phyloP scores from a whole-genome alignment of 1,284 basidiomycete genomes.

The Papiliotrema flavescens region DNA sequence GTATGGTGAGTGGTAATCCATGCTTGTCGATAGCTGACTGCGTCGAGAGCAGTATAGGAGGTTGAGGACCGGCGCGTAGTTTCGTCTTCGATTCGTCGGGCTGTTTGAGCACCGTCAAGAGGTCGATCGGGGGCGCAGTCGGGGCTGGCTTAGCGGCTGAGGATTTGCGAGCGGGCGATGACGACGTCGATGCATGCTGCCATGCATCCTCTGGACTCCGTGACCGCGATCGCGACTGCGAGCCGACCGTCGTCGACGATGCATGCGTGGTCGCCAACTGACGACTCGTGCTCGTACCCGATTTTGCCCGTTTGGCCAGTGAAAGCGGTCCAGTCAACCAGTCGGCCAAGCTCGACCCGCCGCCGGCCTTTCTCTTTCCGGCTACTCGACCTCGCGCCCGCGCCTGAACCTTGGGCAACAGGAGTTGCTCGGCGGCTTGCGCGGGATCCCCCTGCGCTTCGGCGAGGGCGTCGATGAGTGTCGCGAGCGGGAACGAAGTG shows the following conservation, averaged over 20 bases:
- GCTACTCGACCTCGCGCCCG: not conserved
- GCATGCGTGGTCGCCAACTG: no score
- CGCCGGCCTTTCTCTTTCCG: conserved; percentile 53
- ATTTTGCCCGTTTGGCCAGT: not conserved
- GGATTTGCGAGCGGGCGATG: no score
- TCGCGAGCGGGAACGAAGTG: conserved; percentile 27
- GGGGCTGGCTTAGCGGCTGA: no score
- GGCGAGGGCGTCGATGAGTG: conserved; percentile 59
- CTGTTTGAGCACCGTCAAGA: conserved; percentile 1
- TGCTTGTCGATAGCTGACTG: conserved; percentile 57
- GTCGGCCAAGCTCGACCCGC: conserved; percentile 51
- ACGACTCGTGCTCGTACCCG: not conserved
- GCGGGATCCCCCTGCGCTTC: conserved; percentile 60
- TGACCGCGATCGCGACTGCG: no score
- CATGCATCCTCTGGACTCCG: no score
- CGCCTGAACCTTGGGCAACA: conserved; percentile 33
- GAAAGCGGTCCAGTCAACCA: conserved; percentile 49
- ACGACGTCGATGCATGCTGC: no score
- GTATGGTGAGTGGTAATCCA: conserved; percentile 48
- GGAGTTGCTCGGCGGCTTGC: conserved; percentile 54
- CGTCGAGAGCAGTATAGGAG: conserved; percentile 30
- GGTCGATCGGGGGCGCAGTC: not conserved
- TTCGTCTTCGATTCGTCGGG: not conserved
- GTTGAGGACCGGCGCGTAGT: conserved; percentile 16
- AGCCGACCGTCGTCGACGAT: no score